Evolutionary conservation across 108 stramenopile species (phyloP), one percentile per base, ranked within the genome.

Genomic region (Pseudonitzschia delicatissima): DNA sequence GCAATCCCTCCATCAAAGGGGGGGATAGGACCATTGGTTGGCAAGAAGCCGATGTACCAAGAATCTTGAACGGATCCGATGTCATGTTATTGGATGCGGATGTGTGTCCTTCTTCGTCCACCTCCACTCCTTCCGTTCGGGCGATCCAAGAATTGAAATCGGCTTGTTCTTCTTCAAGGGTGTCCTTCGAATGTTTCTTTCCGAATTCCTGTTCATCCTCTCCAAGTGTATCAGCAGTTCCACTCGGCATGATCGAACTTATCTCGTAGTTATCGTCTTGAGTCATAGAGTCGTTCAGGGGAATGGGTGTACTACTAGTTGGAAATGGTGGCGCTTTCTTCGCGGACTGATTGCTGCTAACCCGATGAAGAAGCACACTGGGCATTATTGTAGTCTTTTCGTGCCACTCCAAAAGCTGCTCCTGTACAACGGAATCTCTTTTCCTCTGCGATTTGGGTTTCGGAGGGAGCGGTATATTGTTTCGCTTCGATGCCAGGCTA

Each of bases 21-120:
- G 90, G 90, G 37, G 74, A 72, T 45, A 91, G 65, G 0, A 91
- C 87, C 52, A 86, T 86, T 18, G 90, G 90, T 35, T 73, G 68
- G 5, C 77, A 67, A 3, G 75, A 60, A 2, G 82, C 77, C 21
- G 78, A 71, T 0, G 84, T 87, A 1, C 89, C 89, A 0, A 90
- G 50, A 42, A 90, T 90, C 44, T 73, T 77, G 68, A 90, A 90
- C 11, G 74, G 75, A 29, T 21, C 64, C 35, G 51, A 64, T 3
- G 29, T 55, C 31, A 55, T 21, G 31, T 55, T 55, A 31, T 58
- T 74, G 27, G 63, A 66, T 62, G 23, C 70, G 68, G 55, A 71
- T 33, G 29, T 69, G 58, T 80, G 74, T 34, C 80, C 82, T 67
- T 86, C 82, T 26, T 64, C 70, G 40, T 80, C 62, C 15, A 86